Base-by-base conservation (phyloP, 352 stramenopile genomes). In the Globisporangium barbulae region DNA sequence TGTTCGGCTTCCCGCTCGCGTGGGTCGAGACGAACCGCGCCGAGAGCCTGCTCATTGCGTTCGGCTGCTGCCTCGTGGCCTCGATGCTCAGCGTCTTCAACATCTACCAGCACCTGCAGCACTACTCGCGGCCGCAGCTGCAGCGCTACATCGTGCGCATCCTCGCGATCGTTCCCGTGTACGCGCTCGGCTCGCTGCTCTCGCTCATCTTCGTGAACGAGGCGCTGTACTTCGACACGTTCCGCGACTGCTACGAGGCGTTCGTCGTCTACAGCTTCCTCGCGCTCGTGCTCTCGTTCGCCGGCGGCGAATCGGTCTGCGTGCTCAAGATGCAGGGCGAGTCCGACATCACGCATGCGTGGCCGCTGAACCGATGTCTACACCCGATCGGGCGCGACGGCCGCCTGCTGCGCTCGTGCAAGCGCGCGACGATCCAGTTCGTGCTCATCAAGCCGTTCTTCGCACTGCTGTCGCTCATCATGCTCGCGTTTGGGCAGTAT, bases 221-320 rank as follows among this genome's bases (percentile, higher is more conserved):
- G 56, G 83, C 85, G 61, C 71, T 94, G 50, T 93, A 91, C 56
- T 90, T 96, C 47, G 86, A 96, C 68, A 93, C 84, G 17, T 73
- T 97, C 31, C 88, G 92, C 48, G 91, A 98, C 68, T 85, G 88
- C 61, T 97, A 97, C 71, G 92, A 98, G 64, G 91, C 92, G 1
- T 97, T 97, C 61, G 91, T 97, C 21, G 86, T 98, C 33, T 97
- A 97, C 69, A 93, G 75, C 31, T 98, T 98, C 69, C 68, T 97
- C 4, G 90, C 91, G 44, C 76, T 97, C 9, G 89, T 98, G 59
- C 78, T 98, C 1, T 93, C 88, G 55, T 97, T 93, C 65, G 78
- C 81, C 19, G 85, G 91, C 25, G 91, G 91, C 21, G 90, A 98
- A 67, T 93, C 77, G 44, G 89, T 92, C 30, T 97, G 89, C 61